A percentile compares a stretch with the other conserved stretches of the same genome.
Conservation (phyloP, 257 asterid species). For the Datura wrightii region DNA sequence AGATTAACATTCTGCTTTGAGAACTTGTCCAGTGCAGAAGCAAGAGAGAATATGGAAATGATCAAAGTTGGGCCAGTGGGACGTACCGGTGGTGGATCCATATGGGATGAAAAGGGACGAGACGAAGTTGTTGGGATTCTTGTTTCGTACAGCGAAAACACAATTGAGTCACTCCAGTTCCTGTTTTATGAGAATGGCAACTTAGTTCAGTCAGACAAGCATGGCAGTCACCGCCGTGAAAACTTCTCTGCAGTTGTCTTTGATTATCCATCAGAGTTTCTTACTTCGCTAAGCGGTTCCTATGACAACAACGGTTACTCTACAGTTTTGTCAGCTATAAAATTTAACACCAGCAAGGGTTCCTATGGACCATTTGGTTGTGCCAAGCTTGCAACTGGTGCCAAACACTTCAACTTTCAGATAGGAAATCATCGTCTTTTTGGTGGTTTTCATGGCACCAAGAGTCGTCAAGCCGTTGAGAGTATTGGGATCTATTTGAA, state of each 20-base stretch:
- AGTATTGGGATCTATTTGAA: conserved; percentile 52
- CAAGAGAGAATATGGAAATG: neutral
- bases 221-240: rapidly evolving
- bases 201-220: neutral
- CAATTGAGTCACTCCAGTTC: neutral
- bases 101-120: neutral
- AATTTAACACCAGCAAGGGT: conserved; percentile 45
- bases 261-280: conserved; percentile 16
- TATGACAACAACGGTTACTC: neutral
- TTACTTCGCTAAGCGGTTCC: neutral
- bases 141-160: rapidly evolving
- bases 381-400: neutral
- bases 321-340: conserved; percentile 31
- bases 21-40: too few relatives aligned
- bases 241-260: neutral
- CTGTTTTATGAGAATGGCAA: neutral
- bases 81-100: rapidly evolving
- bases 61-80: neutral
- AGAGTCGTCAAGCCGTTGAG: neutral
- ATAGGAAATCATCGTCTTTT: conserved; percentile 45
- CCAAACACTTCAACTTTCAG: conserved; percentile 38
- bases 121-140: neutral
- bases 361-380: conserved; percentile 54
- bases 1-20: neutral
- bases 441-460: conserved; percentile 51